Evolutionary conservation across 2,329 filamentous ascomycete species (phyloP), one percentile per base, ranked within the genome.

Genomic region (Alternaria atra): DNA sequence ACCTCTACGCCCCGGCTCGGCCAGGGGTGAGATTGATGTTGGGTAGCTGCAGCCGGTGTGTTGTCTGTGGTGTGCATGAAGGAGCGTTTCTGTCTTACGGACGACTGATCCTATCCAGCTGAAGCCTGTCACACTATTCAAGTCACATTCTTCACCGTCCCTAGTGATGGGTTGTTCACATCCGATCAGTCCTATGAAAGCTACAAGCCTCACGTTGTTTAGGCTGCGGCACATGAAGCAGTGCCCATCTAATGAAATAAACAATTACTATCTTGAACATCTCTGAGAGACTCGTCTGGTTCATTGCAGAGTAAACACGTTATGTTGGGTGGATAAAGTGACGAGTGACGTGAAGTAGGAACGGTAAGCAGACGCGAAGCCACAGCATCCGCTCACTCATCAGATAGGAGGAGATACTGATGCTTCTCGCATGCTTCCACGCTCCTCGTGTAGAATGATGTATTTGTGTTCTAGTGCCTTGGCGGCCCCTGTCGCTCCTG

Each of bases 401-500:
- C 34, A 17, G 51, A 23, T 20, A 29, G 12, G 2, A 25, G 25
- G 25, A 8, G 17, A 32, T 15, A 17, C 5, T 12, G 15, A 43
- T 20, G 43, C 50, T 55, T 48, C 8, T 29, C 27, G 9, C 43
- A 42, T 35, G 25, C 23, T 37, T 32, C 32, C 15, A 46, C 1
- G 23, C 42, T 17, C 32, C 23, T 46, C 23, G 42, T 34, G 35
- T 35, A 34, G 56, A 30, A 37, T 30, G 15, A 13, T 55, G 51
- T 32, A 20, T 27, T 17, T 55, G 10, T 43, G 37, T 12, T 48
- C 35, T 55, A 55, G 47, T 15, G 53, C 40, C 58, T 60, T 57
- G 58, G 58, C 58, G n/a, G n/a, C 30, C 32, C 30, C 40, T 9
- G 29, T 44, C 29, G 44, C 20, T 37, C 27, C 27, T 55, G 46